phyloP scores from a whole-genome alignment of 352 stramenopile species.

The Peronospora tabacina region DNA sequence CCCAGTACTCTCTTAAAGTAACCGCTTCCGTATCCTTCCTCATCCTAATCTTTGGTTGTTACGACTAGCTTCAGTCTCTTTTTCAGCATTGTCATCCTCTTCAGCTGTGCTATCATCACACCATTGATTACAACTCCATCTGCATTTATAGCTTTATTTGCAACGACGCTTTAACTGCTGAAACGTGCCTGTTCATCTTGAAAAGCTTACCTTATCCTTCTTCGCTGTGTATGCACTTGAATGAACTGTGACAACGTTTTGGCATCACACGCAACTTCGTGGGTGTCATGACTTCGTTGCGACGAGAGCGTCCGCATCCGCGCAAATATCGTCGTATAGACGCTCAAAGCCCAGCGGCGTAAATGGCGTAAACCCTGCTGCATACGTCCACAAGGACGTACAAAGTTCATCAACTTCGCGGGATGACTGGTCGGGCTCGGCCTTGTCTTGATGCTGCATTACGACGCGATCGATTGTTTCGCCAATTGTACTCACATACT shows the following conservation, averaged over 20 bases:
- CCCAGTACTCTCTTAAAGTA: constrained; percentile 67
- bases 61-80: constrained; percentile 3
- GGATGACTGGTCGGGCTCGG: constrained; percentile 8
- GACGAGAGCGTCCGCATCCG: constrained; percentile 46
- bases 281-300: constrained; percentile 20
- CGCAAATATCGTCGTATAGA: constrained; percentile 83
- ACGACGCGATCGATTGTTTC: constrained; percentile 75
- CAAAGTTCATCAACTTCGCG: constrained; percentile 70
- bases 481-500: constrained; percentile 81
- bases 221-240: constrained; percentile 11
- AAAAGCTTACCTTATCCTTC: constrained; percentile 14
- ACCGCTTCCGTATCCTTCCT: constrained; percentile 67
- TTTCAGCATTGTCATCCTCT: constrained; percentile 10
- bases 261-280: constrained; percentile 1
- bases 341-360: constrained; percentile 64
- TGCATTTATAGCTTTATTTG: constrained; percentile 49
- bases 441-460: constrained; percentile 31
- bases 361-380: constrained; percentile 68
- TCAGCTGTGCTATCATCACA: constrained; percentile 6
- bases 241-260: background rate
- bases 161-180: constrained; percentile 22
- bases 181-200: constrained; percentile 11
- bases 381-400: constrained; percentile 74
- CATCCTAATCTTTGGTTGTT: constrained; percentile 23
- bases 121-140: constrained; percentile 28